A percentile compares a stretch with the other conserved stretches of the same genome.
Conservation (phyloP, 805 yeast genomes). For the Ogataea methylovora region DNA sequence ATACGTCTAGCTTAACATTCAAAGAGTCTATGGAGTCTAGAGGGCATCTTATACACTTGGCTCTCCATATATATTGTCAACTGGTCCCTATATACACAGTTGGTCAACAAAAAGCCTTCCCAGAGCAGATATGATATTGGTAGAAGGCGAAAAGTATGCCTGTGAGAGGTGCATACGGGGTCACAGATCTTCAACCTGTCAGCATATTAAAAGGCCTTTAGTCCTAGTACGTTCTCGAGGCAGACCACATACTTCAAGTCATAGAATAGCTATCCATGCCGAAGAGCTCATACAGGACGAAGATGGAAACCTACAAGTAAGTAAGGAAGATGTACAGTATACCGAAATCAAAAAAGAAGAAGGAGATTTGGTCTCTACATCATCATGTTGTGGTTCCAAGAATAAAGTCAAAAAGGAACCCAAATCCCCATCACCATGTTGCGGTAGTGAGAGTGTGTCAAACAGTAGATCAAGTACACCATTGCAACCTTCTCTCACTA, state of each 20-base stretch:
- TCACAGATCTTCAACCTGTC: conserved; percentile 83
- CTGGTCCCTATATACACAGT: too few species aligned
- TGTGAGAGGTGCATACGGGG: conserved; percentile 88
- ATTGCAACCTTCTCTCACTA: too few species aligned
- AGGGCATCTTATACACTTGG: too few species aligned
- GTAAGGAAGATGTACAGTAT: too few species aligned
- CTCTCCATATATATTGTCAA: too few species aligned
- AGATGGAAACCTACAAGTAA: conserved; percentile 1
- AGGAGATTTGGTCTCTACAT: neutral
- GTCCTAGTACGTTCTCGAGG: conserved; percentile 89
- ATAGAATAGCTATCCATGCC: conserved; percentile 54
- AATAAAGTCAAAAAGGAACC: neutral
- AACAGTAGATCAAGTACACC: too few species aligned
- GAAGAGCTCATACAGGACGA: conserved; percentile 17
- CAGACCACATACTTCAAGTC: conserved; percentile 60
- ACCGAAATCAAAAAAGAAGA: neutral
- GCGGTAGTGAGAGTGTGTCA: too few species aligned
- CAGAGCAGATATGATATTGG: conserved; percentile 51
- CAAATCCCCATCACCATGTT: too few species aligned
- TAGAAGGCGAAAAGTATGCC: conserved; percentile 73
- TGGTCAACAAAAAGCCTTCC: neutral
- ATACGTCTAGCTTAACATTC: too few species aligned
- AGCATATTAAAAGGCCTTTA: conserved; percentile 71
- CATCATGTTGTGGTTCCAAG: conserved; percentile 1
- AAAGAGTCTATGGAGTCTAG: too few species aligned